Evolutionary conservation across 2,329 filamentous ascomycete genomes (phyloP), one percentile per base, ranked within the genome.

Genomic region (Fusarium sp.): DNA sequence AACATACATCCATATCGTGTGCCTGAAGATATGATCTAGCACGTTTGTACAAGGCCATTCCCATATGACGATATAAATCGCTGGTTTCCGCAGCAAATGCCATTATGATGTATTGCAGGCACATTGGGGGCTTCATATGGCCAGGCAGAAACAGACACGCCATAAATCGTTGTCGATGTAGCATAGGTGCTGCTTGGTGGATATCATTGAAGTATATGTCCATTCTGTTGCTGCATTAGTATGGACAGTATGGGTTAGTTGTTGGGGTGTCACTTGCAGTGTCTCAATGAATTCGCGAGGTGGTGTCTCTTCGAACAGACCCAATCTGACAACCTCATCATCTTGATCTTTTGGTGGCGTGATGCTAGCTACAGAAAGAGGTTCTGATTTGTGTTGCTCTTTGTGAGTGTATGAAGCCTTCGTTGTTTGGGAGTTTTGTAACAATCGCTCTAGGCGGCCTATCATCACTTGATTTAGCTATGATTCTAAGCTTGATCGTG

Each of bases 101-200:
- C 59, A 62, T 62, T 7, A 62, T 37, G 10, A 62, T 62, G 20
- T 62, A 62, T 35, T 62, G 59, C n/a, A 62, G 59, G 26, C 59
- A 62, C 57, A 62, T 44, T 7, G 59, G 49, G 14, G 37, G n/a
- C 24, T 63, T 62, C 43, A n/a, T 62, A 44, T 40, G 43, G 9
- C 43, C 57, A 1, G 37, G 49, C 15, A 28, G 20, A 22, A 39
- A 48, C 13, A 56, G 20, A 5, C 49, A 48, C 19, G 43, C n/a
- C 24, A 56, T n/a, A 8, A 62, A 62, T 9, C 59, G 59, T 5
- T 62, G 59, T 7, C 37, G 44, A 22, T 62, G 59, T 20, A 62
- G 17, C 20, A 62, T 43, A 5, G 59, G 59, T 13, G 43, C 33
- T 11, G 52, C 37, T 17, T 62, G 43, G 13, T 62, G 26, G 4